phyloP scores from a whole-genome alignment of 192 early-diverging fungal genomes.

The Rhizoclosmatium sp. region DNA sequence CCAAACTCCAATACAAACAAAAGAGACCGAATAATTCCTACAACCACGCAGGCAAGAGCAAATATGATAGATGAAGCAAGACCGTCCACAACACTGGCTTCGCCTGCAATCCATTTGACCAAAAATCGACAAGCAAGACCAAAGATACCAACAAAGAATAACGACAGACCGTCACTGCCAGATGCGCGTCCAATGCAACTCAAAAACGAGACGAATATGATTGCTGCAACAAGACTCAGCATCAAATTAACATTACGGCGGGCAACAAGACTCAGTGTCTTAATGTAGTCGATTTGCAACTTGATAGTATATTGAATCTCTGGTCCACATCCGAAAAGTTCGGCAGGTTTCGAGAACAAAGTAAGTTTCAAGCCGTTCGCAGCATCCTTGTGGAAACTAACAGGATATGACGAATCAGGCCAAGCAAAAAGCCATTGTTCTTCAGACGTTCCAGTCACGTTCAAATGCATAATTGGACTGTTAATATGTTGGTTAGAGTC shows the following conservation, averaged over 20 bases:
- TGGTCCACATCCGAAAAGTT: not conserved
- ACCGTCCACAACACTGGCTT: no score
- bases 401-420: not conserved
- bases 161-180: no score
- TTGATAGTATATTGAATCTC: not conserved
- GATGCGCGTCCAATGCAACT: no score
- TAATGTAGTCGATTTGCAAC: not conserved
- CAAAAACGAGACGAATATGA: no score
- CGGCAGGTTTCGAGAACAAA: not conserved
- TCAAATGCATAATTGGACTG: slow-evolving; percentile 10
- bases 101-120: no score
- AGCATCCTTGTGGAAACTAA: slow-evolving; percentile 9
- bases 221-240: not conserved
- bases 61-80: no score
- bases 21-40: no score
- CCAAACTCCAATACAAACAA: no score
- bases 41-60: no score
- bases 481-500: not conserved
- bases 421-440: not conserved
- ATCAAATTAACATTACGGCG: slow-evolving; percentile 1
- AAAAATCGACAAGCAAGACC: no score
- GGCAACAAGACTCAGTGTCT: not conserved
- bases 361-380: not conserved
- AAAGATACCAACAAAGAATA: no score
- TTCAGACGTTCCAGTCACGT: slow-evolving; percentile 24